Base-by-base conservation (phyloP, 139 green algal species). In the Desmodesmus armatus region DNA sequence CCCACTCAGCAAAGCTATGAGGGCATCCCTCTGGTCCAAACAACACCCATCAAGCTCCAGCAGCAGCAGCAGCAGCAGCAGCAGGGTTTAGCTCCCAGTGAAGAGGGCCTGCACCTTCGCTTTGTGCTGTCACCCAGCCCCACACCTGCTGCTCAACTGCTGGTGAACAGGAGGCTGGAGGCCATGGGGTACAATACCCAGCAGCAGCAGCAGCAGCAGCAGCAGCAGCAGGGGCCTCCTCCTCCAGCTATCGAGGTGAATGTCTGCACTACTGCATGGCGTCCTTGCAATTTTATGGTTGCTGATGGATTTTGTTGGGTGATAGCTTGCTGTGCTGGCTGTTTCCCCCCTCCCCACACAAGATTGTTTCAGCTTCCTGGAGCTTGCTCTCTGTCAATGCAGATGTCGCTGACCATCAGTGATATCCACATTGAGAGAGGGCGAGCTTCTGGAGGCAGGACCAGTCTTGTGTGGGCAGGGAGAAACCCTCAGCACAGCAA, bases 51-150 rank as follows among this genome's bases (percentile, higher is more conserved):
- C 53, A 67, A 29, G n/a, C 79, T 51, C 47, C 40, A 55, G 51
- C 78, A 49, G 82, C 77, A 75, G n/a, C 37, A 82, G 76, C 37
- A 55, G 25, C 37, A 82, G 55, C 76, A 71, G 77, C 79, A 83
- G 67, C 58, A 74, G 72, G 5, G 47, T 37, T 3, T 13, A 77
- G 31, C 65, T 33, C 21, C 47, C 70, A 62, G 25, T n/a, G 2
- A 80, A 15, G 43, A 78, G 63, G 74, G 37, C 49, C 72, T 89
- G 31, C 91, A 95, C 62, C 90, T 99, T 31, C 90, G 93, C 21
- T 85, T 97, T 43, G 96, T 99, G 67, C 89, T 99, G 65, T 93
- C 96, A 0, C 94, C 95, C 0, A 76, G 83, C 0, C 63, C 88
- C 21, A 99, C 90, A 13, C 90, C 90, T 11, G 91, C 91, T 0